Base-by-base conservation (phyloP, 1,284 basidiomycete genomes). In the Cutaneotrichosporon arboriforme region DNA sequence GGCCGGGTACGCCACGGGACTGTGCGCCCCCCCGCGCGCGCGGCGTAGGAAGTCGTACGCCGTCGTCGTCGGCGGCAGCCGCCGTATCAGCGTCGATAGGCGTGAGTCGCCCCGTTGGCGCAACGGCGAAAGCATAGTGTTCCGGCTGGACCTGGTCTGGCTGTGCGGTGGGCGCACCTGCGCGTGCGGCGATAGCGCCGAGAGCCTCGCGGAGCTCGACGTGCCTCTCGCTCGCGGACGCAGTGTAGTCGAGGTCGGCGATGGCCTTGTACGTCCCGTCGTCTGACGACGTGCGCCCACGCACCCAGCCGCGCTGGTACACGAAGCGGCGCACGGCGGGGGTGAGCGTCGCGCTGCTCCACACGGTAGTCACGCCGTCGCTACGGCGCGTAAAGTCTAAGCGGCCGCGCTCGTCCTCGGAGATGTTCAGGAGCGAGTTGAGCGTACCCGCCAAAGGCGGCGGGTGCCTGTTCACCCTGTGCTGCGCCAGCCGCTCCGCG, bases 251-350 rank as follows among this genome's bases (percentile, higher is more conserved):
- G n/a, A 70, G 49, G 35, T 66, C 61, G 8, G 65, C 55, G 13
- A 60, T 37, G 10, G 17, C 14, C 46, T 40, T 39, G 37, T 14
- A 4, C 12, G 18, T 22, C n/a, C 54, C 52, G 22, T 49, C 38
- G 35, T 46, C 58, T 15, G 34, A 43, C 26, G 26, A 7, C 10
- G 26, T 31, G 10, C 18, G 15, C 15, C 35, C 15, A 7, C 53
- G 41, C n/a, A 62, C 54, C 68, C 65, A 68, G 2, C 68, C 68
- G 18, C 63, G 49, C n/a, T 48, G 58, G 46, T 58, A 61, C 10
- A 60, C 52, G 20, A 63, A 60, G 13, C 59, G 41, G 48, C 61
- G 56, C 10, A 66, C 49, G 12, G 51, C 51, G 15, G 46, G 42
- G n/a, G 45, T 41, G 39, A 70, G 41, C 15, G 58, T 63, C 7